Conservation (phyloP, 371 early-diverging fungal genomes). For the Mucor piriformis region DNA sequence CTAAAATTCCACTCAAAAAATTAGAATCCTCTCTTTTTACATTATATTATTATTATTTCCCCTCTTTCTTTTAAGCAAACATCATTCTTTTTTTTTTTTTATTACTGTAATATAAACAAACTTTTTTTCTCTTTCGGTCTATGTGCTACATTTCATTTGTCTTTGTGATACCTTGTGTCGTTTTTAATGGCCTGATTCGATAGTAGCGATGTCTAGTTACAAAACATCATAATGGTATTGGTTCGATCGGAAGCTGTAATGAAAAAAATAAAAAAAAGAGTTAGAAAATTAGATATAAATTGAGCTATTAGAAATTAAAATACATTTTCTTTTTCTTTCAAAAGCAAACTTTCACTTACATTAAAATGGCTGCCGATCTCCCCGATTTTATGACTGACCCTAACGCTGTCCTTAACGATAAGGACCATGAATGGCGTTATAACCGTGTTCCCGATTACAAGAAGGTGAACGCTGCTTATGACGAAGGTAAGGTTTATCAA, state of each 20-base stretch:
- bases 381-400: slow-evolving; percentile 59
- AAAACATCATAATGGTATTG: too few relatives aligned
- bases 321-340: neutral
- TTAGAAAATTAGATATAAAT: neutral
- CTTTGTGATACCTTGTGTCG: too few relatives aligned
- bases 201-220: too few relatives aligned
- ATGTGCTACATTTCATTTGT: neutral
- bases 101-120: neutral
- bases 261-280: neutral
- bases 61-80: neutral
- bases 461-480: slow-evolving; percentile 51
- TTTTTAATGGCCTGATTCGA: too few relatives aligned
- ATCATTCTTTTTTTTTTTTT: neutral
- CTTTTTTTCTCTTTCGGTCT: neutral
- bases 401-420: slow-evolving; percentile 56
- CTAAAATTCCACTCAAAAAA: neutral
- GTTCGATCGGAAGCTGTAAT: too few relatives aligned
- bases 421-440: slow-evolving; percentile 53
- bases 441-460: slow-evolving; percentile 52
- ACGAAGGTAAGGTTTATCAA: slow-evolving; percentile 32
- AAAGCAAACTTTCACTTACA: slow-evolving; percentile 9
- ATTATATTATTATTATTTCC: slow-evolving; percentile 1
- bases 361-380: slow-evolving; percentile 29
- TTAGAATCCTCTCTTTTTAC: neutral
- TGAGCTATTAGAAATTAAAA: neutral